Evolutionary conservation across 768 basidiomycete species (phyloP), one percentile per base, ranked within the genome.

Genomic region (Boletus sp.): DNA sequence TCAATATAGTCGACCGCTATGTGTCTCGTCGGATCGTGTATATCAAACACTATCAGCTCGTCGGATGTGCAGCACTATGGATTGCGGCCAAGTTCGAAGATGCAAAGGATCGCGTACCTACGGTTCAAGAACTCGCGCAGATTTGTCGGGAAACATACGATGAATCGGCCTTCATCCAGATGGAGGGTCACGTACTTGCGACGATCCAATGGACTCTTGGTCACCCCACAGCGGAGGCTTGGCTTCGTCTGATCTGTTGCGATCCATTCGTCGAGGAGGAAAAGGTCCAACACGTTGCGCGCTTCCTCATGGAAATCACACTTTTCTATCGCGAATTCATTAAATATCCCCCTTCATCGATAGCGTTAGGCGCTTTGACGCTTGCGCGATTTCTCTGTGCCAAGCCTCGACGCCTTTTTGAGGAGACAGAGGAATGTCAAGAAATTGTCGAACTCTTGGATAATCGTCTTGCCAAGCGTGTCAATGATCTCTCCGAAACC

Each of bases 1-100:
- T 98, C 73, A 98, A 98, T 78, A 97, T 99, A 68, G 87, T 98
- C 72, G 97, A 99, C 74, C 93, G 97, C 64, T 99, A 98, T 72
- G 93, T 98, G 29, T 98, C 97, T 47, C 94, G 97, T 62, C 91
- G 97, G 50, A 88, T 99, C 59, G 97, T 99, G 56, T 98, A 93
- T 76, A 93, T 93, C 78, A 98, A 96, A 73, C 97, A 99, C 75
- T 98, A 99, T 69, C 97, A 99, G 66, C 89, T 99, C 54, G 96
- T 98, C 53, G 97, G 97, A 19, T 99, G 97, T 67, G 93, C 95
- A 23, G 93, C 97, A 37, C 81, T 99, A 13, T 99, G 97, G 97
- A 98, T 98, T 62, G 97, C 97, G 15, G 90, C 96, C 60, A 99
- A 99, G 75, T 99, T 98, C 64, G 97, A 99, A 74, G 97, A 99